These are phyloP conservation scores for Orbilia brochopaga DNA, from an alignment of 2,329 filamentous ascomycete species.

Conservation along the genomic window DNA sequence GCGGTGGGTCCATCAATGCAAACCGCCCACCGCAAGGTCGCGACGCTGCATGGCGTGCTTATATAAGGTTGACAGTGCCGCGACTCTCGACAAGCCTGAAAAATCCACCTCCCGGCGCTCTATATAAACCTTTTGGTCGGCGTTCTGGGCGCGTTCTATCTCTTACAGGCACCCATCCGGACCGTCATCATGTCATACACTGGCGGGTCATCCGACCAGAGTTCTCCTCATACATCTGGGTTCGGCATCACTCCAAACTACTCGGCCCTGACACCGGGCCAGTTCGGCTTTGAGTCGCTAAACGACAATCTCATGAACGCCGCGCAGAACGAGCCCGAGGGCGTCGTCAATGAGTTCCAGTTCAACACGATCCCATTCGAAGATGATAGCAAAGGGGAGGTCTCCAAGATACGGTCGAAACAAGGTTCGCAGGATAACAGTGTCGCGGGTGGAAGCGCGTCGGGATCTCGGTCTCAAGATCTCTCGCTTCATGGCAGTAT, in stretches of 20 bases:
- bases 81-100: slow-evolving; percentile 9
- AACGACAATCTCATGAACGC: slow-evolving; percentile 47
- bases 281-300: slow-evolving; percentile 45
- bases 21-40: slow-evolving; percentile 29
- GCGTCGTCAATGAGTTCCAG: slow-evolving; percentile 41
- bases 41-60: slow-evolving; percentile 15
- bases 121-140: background rate
- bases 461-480: slow-evolving; percentile 23
- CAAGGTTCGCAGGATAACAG: slow-evolving; percentile 25
- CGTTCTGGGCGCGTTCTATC: background rate
- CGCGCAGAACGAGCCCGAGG: slow-evolving; percentile 33
- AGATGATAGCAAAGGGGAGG: slow-evolving; percentile 34
- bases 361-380: slow-evolving; percentile 50
- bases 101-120: background rate
- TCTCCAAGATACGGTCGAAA: slow-evolving; percentile 36
- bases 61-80: slow-evolving; percentile 16
- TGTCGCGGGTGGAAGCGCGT: slow-evolving; percentile 9
- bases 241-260: slow-evolving; percentile 45
- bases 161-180: background rate
- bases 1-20: slow-evolving; percentile 26
- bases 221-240: slow-evolving; percentile 43
- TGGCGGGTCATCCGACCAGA: slow-evolving; percentile 43
- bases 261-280: slow-evolving; percentile 40
- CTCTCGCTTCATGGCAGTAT: slow-evolving; percentile 42
- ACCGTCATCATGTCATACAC: slow-evolving; percentile 35